These are phyloP conservation scores for Mucor racemosus DNA, from an alignment of 371 early-diverging fungal species.

Conservation along the genomic window DNA sequence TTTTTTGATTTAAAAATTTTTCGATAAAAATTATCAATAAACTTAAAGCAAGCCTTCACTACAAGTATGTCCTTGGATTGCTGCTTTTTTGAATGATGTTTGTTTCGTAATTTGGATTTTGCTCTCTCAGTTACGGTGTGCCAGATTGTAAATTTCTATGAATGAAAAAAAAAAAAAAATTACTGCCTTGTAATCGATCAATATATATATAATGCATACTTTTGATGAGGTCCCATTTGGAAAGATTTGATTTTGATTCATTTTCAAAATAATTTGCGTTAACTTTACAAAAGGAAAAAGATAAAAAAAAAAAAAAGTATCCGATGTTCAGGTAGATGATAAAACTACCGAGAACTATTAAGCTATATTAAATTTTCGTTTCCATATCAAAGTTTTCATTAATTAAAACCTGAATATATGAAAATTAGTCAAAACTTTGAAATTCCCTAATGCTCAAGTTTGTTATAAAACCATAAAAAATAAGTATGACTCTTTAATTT, in stretches of 20 bases:
- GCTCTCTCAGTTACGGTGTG: neutral
- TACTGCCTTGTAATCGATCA: neutral
- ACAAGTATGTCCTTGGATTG: neutral
- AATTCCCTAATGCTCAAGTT: too few species aligned
- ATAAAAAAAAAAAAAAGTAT: too few species aligned
- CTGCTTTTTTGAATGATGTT: neutral
- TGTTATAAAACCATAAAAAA: too few species aligned
- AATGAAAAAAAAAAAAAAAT: neutral
- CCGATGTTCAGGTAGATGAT: neutral
- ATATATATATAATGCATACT: neutral
- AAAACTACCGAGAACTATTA: too few species aligned
- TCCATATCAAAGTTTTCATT: too few species aligned
- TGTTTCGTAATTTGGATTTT: neutral
- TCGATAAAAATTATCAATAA: neutral
- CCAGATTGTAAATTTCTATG: neutral
- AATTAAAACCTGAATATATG: too few species aligned
- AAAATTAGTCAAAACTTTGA: too few species aligned
- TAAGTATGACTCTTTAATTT: too few species aligned
- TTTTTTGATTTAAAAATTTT: neutral
- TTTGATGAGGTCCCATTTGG: neutral
- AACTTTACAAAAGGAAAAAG: neutral
- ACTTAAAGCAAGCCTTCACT: neutral
- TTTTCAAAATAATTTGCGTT: neutral
- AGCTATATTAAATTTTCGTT: too few species aligned
- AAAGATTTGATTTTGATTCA: neutral